A percentile compares a stretch with the other conserved stretches of the same genome.
phyloP scores from a whole-genome alignment of 2,329 filamentous ascomycete species.

The Dryadomyces quercivorus region DNA sequence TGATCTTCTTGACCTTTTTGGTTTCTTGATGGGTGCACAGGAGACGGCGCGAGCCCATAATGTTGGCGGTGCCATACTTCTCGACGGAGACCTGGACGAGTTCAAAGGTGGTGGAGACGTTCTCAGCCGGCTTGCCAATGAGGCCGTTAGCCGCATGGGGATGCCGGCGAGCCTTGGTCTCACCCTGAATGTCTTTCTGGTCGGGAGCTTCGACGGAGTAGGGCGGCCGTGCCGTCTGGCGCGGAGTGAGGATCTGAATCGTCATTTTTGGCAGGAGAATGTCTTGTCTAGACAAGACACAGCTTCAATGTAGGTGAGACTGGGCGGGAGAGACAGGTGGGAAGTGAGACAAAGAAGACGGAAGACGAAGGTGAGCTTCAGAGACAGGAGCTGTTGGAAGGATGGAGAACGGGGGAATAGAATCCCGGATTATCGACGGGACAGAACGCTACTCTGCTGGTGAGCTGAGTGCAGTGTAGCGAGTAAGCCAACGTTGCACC shows the following conservation, averaged over 20 bases:
- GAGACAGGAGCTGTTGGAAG: too few species aligned
- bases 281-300: background rate
- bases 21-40: constrained; percentile 69
- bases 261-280: constrained; percentile 1
- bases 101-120: constrained; percentile 64
- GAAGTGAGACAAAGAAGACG: background rate
- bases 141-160: constrained; percentile 49
- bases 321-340: background rate
- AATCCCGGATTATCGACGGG: background rate
- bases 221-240: constrained; percentile 46
- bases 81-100: constrained; percentile 56
- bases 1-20: constrained; percentile 81
- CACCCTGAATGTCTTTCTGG: constrained; percentile 51
- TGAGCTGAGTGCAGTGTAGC: background rate
- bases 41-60: constrained; percentile 58
- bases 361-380: background rate
- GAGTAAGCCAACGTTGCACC: background rate
- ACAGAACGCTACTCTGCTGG: background rate
- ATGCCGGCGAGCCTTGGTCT: constrained; percentile 63
- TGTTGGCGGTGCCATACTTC: constrained; percentile 52
- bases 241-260: constrained; percentile 22
- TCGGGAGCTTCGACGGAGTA: constrained; percentile 59
- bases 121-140: constrained; percentile 44
- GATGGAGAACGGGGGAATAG: background rate
- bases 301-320: background rate